phyloP scores from a whole-genome alignment of 345 rosid genomes.

The Gossypium stocksii region DNA sequence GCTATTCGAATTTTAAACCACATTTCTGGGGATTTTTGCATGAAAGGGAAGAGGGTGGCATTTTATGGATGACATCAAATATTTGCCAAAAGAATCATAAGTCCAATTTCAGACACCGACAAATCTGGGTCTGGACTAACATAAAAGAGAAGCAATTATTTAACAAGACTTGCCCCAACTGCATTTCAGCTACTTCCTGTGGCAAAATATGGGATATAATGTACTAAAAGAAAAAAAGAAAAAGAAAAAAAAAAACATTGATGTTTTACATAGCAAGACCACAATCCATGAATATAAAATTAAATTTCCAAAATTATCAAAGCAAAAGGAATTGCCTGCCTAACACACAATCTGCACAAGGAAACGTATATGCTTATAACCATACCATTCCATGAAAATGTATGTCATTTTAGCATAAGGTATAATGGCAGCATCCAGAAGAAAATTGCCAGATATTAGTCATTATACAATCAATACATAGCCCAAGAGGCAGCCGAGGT shows the following conservation, averaged over 20 bases:
- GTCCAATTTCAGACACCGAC: slow-evolving; percentile 11
- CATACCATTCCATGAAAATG: background rate
- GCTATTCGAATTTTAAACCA: slow-evolving; percentile 2
- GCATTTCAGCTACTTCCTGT: background rate
- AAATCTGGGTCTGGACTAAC: slow-evolving; percentile 32
- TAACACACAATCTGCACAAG: background rate
- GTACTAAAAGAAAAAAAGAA: background rate
- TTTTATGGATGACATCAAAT: background rate
- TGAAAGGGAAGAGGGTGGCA: background rate
- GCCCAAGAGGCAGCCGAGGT: background rate
- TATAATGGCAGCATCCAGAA: background rate
- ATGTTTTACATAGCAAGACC: background rate
- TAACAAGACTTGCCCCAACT: background rate
- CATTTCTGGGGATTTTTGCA: slow-evolving; percentile 1
- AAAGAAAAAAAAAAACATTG: background rate
- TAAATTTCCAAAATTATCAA: background rate
- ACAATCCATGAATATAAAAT: background rate
- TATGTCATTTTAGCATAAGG: background rate
- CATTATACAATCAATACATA: background rate
- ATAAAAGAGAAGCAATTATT: slow-evolving; percentile 3
- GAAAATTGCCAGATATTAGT: background rate
- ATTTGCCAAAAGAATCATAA: background rate
- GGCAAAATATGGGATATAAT: background rate
- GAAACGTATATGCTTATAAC: background rate
- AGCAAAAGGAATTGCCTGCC: background rate